Base-by-base conservation (phyloP, 2,329 filamentous ascomycete genomes). In the Seiridium unicorne region DNA sequence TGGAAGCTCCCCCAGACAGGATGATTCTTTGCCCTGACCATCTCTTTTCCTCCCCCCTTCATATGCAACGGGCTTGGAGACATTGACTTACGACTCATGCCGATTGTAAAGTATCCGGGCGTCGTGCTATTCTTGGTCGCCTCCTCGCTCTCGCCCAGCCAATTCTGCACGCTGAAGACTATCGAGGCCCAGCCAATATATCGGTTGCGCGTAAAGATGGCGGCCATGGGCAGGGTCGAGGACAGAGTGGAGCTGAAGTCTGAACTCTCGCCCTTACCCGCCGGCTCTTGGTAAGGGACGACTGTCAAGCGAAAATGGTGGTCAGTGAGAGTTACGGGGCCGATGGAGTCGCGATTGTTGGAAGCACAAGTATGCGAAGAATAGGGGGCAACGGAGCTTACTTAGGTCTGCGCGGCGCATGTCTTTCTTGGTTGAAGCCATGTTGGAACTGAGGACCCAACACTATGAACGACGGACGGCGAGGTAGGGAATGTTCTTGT, bases 161-260 rank as follows among this genome's bases (percentile, higher is more conserved):
- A 94, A 73, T 80, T 87, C 79, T 93, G 89, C 58, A 92, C 74
- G 65, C 89, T 85, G 74, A 92, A 89, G 62, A 92, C 83, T 40
- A 93, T 86, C 46, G 90, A 84, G 9, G 87, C 86, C 90, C 86
- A 89, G 71, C 86, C 86, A 60, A 89, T 78, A 70, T 85, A 95
- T 84, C 91, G 90, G 79, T 96, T 97, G 67, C 93, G 85, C 68
- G 90, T 95, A 74, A 97, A 95, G 84, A 97, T 96, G 64, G 93
- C 93, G 61, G 92, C 93, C 94, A 97, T 97, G 61, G 94, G 94
- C 72, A 98, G 81, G 42, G 93, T 96, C 71, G 89, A 94, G 35
- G 84, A 80, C 59, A 89, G 71, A 35, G 82, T 92, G 76, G 90
- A 89, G 57, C 86, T 81, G 75, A 96, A 84, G 71, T 97, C 93